These are phyloP conservation scores for Puccinia polysora DNA, from an alignment of 1,284 basidiomycete genomes.

Conservation along the genomic window DNA sequence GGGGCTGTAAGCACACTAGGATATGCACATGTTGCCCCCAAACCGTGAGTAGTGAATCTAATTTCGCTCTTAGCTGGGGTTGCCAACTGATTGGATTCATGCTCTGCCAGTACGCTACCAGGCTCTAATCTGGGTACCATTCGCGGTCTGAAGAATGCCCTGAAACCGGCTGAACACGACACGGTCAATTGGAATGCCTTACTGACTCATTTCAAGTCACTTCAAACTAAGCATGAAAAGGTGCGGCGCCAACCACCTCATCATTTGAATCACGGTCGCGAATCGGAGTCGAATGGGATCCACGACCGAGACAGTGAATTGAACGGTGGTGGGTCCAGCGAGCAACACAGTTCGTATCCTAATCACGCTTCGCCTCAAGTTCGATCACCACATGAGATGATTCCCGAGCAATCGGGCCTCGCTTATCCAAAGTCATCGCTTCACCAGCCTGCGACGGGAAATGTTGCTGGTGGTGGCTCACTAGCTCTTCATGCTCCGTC, in stretches of 20 bases:
- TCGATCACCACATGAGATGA: slow-evolving; percentile 13
- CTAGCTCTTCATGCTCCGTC: background rate
- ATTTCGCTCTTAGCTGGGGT: background rate
- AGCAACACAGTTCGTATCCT: slow-evolving; percentile 9
- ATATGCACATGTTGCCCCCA: slow-evolving; percentile 78
- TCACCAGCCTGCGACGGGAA: background rate
- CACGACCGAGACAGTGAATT: slow-evolving; percentile 14
- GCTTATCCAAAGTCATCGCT: background rate
- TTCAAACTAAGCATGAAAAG: slow-evolving; percentile 42
- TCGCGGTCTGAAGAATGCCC: slow-evolving; percentile 21
- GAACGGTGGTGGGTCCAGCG: background rate
- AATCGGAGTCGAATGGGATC: slow-evolving; percentile 24
- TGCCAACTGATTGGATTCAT: background rate
- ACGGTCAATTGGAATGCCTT: slow-evolving; percentile 25
- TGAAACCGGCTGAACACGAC: slow-evolving; percentile 25
- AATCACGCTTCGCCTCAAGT: slow-evolving; percentile 5
- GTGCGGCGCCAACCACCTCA: slow-evolving; percentile 31
- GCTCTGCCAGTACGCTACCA: slow-evolving; percentile 6
- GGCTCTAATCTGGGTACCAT: slow-evolving; percentile 8
- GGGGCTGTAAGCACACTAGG: slow-evolving; percentile 93
- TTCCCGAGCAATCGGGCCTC: slow-evolving; percentile 1
- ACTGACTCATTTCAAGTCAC: slow-evolving; percentile 32
- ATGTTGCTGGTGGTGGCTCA: background rate
- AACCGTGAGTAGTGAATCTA: slow-evolving; percentile 59
- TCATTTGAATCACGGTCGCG: slow-evolving; percentile 19